Percentiles rank a stretch among this genome's conserved stretches.
These are phyloP conservation scores for Papiliotrema laurentii DNA, from an alignment of 1,284 basidiomycete genomes.

Conservation along the genomic window DNA sequence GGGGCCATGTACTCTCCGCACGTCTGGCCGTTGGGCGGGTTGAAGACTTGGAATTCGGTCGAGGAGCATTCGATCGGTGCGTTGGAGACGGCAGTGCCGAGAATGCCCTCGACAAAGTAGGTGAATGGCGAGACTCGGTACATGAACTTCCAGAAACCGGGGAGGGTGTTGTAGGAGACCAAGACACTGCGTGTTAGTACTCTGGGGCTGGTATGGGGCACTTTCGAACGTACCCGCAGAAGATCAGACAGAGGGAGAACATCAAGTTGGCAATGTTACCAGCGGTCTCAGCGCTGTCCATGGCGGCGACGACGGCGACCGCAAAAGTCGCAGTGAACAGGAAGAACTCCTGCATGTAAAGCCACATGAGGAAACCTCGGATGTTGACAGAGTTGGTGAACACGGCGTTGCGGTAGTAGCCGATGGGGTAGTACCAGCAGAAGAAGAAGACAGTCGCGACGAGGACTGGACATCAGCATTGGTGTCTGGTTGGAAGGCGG, in stretches of 20 bases:
- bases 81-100: constrained; percentile 42
- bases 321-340: constrained; percentile 49
- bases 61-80: constrained; percentile 45
- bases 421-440: constrained; percentile 50
- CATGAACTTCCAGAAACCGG: constrained; percentile 77
- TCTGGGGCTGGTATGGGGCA: neutral
- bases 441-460: constrained; percentile 49
- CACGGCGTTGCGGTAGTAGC: constrained; percentile 45
- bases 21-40: constrained; percentile 44
- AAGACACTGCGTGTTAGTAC: constrained; percentile 46
- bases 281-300: constrained; percentile 45
- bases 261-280: constrained; percentile 49
- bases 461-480: constrained; percentile 42
- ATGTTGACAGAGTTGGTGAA: constrained; percentile 34
- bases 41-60: constrained; percentile 46
- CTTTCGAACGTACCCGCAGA: constrained; percentile 39
- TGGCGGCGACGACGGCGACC: constrained; percentile 41
- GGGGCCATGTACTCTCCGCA: constrained; percentile 48
- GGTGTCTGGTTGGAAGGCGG: neutral
- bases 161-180: constrained; percentile 49
- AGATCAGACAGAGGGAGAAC: constrained; percentile 49
- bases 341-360: constrained; percentile 42
- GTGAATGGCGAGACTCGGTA: constrained; percentile 72
- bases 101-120: constrained; percentile 48
- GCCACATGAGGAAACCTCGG: constrained; percentile 45